Percentiles rank a stretch among this genome's conserved stretches.
phyloP scores from a whole-genome alignment of 352 stramenopile genomes.

The Phytophthora crassamura region DNA sequence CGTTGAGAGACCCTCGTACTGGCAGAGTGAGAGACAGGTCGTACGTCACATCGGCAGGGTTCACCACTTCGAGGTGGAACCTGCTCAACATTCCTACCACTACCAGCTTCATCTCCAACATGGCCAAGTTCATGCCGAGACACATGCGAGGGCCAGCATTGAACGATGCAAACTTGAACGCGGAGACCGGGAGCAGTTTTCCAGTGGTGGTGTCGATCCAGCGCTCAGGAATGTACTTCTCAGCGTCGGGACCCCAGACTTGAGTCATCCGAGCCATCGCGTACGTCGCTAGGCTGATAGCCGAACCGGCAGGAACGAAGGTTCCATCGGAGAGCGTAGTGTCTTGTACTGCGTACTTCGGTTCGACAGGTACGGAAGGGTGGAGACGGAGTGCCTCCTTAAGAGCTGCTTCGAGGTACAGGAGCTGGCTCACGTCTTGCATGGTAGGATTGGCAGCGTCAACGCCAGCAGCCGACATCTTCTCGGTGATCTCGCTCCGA shows the following conservation, averaged over 20 bases:
- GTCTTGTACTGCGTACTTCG: slow-evolving; percentile 44
- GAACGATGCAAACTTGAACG: slow-evolving; percentile 76
- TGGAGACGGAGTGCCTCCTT: slow-evolving; percentile 71
- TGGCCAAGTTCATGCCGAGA: slow-evolving; percentile 70
- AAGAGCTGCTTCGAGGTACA: slow-evolving; percentile 58
- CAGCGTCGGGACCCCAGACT: slow-evolving; percentile 62
- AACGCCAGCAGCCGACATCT: slow-evolving; percentile 14
- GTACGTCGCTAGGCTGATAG: slow-evolving; percentile 50
- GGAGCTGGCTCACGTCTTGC: slow-evolving; percentile 40
- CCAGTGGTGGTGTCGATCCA: slow-evolving; percentile 50
- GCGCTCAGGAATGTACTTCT: slow-evolving; percentile 61
- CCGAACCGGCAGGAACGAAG: slow-evolving; percentile 37
- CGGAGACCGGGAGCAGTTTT: slow-evolving; percentile 36
- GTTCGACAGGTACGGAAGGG: slow-evolving; percentile 55
- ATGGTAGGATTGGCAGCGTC: slow-evolving; percentile 16
- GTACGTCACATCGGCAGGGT: slow-evolving; percentile 48
- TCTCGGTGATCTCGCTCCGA: slow-evolving; percentile 42
- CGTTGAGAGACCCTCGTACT: slow-evolving; percentile 36
- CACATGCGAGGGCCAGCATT: slow-evolving; percentile 70
- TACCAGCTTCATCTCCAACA: slow-evolving; percentile 84
- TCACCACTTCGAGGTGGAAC: slow-evolving; percentile 53
- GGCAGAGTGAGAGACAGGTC: slow-evolving; percentile 60
- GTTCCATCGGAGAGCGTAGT: slow-evolving; percentile 69
- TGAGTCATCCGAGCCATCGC: slow-evolving; percentile 49
- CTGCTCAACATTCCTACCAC: slow-evolving; percentile 52